Evolutionary conservation across 2,329 filamentous ascomycete genomes (phyloP).

Genomic region (Westerdykella sp.): DNA sequence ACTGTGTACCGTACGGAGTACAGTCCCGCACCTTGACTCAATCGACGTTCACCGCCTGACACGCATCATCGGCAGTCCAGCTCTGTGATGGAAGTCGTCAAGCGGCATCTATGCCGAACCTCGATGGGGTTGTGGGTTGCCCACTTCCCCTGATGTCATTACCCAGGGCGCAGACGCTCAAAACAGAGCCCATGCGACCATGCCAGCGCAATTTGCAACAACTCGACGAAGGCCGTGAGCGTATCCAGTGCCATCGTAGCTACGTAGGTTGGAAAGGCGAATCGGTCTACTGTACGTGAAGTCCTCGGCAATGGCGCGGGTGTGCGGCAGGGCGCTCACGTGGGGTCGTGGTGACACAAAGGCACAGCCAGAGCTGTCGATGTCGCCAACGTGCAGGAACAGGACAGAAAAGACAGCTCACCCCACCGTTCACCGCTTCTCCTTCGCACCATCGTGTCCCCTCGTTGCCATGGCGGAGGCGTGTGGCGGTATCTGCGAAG

Average conservation of each 20-base stretch:
- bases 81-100: conserved; percentile 22
- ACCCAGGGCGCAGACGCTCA: not conserved
- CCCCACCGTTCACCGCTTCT: conserved; percentile 30
- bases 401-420: not conserved
- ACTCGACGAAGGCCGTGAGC: too few relatives aligned
- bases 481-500: not conserved
- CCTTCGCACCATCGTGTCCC: conserved; percentile 21
- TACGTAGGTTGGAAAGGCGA: too few relatives aligned
- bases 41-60: conserved; percentile 33
- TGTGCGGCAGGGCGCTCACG: not conserved
- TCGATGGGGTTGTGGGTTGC: not conserved
- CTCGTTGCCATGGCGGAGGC: not conserved
- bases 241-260: too few relatives aligned
- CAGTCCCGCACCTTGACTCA: conserved; percentile 10
- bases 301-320: too few relatives aligned
- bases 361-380: conserved; percentile 18
- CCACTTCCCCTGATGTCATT: not conserved
- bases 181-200: not conserved
- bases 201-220: too few relatives aligned
- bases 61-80: conserved; percentile 25
- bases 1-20: not conserved
- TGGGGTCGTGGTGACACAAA: conserved; percentile 10
- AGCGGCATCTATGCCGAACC: conserved; percentile 6
- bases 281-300: too few relatives aligned
- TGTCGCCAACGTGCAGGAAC: too few relatives aligned